Evolutionary conservation across 1,284 basidiomycete genomes (phyloP).

Genomic region (Boletus mariae): DNA sequence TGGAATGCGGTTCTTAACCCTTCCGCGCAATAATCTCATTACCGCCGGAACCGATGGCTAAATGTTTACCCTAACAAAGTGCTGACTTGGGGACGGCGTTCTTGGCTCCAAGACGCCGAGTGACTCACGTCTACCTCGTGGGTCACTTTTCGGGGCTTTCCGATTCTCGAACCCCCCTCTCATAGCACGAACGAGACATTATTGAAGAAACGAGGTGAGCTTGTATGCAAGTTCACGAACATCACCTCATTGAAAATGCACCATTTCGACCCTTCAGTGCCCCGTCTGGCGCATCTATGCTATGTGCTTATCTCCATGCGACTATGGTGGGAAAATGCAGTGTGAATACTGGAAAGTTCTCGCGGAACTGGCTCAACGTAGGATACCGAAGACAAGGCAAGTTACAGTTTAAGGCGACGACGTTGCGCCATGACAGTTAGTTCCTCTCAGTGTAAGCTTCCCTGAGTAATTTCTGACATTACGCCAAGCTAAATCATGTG

Average conservation of each 20-base stretch:
- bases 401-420: neutral
- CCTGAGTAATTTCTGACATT: neutral
- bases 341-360: neutral
- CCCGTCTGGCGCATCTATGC: neutral
- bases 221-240: neutral
- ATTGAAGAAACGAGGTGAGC: neutral
- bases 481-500: neutral
- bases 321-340: neutral
- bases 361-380: neutral
- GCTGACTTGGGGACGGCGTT: neutral
- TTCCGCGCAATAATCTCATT: neutral
- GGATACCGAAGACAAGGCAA: neutral
- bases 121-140: neutral
- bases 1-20: neutral
- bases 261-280: neutral
- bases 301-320: neutral
- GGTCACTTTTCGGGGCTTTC: neutral
- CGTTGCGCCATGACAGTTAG: neutral
- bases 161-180: neutral
- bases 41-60: neutral
- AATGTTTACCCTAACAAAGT: neutral
- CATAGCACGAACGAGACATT: neutral
- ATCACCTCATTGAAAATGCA: neutral
- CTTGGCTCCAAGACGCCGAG: neutral
- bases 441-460: neutral